phyloP scores from a whole-genome alignment of 2,329 filamentous ascomycete genomes.

The Cordyceps javanica region DNA sequence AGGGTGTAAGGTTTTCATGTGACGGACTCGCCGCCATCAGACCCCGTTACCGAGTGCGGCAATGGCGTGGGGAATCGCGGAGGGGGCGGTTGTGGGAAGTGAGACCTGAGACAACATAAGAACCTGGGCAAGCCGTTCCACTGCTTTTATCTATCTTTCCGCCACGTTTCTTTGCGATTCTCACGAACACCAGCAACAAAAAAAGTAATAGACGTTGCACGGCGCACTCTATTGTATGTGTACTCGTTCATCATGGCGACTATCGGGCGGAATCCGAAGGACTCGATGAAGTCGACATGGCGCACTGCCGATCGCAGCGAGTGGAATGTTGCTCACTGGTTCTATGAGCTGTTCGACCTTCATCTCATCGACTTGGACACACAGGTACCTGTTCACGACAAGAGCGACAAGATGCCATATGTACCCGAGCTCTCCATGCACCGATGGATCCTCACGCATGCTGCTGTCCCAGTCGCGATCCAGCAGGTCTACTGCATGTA shows the following conservation, averaged over 20 bases:
- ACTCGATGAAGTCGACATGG: constrained; percentile 33
- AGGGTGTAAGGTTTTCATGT: constrained; percentile 4
- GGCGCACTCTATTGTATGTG: background rate
- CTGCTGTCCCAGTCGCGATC: constrained; percentile 28
- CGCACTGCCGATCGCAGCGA: constrained; percentile 20
- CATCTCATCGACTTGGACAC: constrained; percentile 23
- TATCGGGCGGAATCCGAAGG: constrained; percentile 16
- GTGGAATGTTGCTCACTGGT: constrained; percentile 25
- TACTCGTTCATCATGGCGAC: constrained; percentile 2
- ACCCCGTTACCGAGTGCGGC: background rate
- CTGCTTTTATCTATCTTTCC: background rate
- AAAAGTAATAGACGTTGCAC: background rate
- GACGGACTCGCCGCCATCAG: background rate
- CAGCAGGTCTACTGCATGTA: constrained; percentile 28
- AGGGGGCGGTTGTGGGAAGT: background rate
- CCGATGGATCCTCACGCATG: constrained; percentile 31
- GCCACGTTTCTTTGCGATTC: background rate
- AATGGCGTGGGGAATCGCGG: background rate
- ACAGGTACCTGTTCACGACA: constrained; percentile 29
- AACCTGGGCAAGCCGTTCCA: background rate
- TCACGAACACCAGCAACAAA: background rate
- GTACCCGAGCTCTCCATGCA: constrained; percentile 28
- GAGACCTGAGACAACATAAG: background rate
- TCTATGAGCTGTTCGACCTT: constrained; percentile 24
- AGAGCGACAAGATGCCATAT: constrained; percentile 32